Conservation (phyloP, 352 stramenopile genomes). For the Globisporangium ultimum region DNA sequence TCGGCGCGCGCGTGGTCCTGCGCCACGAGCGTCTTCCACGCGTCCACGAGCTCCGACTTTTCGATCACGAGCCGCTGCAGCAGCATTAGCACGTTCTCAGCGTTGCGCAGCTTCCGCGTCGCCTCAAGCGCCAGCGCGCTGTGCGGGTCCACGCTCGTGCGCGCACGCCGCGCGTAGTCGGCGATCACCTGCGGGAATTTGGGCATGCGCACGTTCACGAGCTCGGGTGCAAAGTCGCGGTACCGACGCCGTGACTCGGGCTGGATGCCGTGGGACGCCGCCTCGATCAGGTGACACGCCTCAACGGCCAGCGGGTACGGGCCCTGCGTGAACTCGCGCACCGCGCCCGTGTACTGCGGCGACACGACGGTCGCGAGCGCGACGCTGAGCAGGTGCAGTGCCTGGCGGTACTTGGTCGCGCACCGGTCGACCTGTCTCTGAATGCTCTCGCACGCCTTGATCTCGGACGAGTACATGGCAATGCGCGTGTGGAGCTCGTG, state of each 20-base stretch:
- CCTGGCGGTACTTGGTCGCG: slow-evolving; percentile 71
- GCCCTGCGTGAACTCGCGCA: slow-evolving; percentile 72
- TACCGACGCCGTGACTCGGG: slow-evolving; percentile 76
- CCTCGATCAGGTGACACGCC: slow-evolving; percentile 69
- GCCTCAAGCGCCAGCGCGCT: slow-evolving; percentile 63
- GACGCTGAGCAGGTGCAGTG: slow-evolving; percentile 62
- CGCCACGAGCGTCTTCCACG: slow-evolving; percentile 68
- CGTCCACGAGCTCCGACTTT: slow-evolving; percentile 78
- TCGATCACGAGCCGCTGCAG: slow-evolving; percentile 79
- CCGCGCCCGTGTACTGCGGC: slow-evolving; percentile 61
- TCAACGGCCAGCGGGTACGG: slow-evolving; percentile 77
- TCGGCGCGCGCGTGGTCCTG: slow-evolving; percentile 61
- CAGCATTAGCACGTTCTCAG: slow-evolving; percentile 81
- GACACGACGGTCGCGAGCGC: slow-evolving; percentile 70
- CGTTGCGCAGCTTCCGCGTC: slow-evolving; percentile 70
- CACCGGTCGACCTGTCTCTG: slow-evolving; percentile 75
- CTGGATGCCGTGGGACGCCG: slow-evolving; percentile 65
- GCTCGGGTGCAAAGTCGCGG: slow-evolving; percentile 47
- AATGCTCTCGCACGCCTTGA: slow-evolving; percentile 70
- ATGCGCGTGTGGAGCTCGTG: slow-evolving; percentile 72
- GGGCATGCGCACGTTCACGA: slow-evolving; percentile 36
- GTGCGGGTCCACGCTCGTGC: slow-evolving; percentile 29
- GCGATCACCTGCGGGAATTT: slow-evolving; percentile 49
- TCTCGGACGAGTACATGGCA: slow-evolving; percentile 70
- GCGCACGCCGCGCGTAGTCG: slow-evolving; percentile 40